Conservation (phyloP, 1,284 basidiomycete genomes). For the Cryptococcus hybrid region DNA sequence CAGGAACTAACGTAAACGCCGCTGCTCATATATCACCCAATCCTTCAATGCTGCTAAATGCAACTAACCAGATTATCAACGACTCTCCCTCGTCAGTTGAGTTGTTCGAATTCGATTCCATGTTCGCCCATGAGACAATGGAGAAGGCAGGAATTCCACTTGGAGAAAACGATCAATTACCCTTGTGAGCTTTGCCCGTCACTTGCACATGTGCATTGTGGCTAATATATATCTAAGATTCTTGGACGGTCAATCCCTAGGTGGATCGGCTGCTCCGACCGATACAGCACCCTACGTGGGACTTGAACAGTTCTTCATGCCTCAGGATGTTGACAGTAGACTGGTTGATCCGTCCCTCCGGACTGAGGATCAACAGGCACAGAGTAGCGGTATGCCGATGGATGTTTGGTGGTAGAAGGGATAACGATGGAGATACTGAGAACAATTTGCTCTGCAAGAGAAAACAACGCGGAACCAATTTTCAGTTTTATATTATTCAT, state of each 20-base stretch:
- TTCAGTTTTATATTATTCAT: too few relatives aligned
- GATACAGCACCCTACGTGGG: slow-evolving; percentile 46
- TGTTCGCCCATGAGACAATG: slow-evolving; percentile 47
- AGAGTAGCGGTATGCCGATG: not conserved
- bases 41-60: slow-evolving; percentile 23
- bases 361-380: not conserved
- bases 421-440: not conserved
- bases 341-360: slow-evolving; percentile 20
- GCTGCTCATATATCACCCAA: slow-evolving; percentile 13
- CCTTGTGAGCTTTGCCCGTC: slow-evolving; percentile 29
- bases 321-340: slow-evolving; percentile 39
- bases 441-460: too few relatives aligned
- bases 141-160: slow-evolving; percentile 45
- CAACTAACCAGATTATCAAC: slow-evolving; percentile 36
- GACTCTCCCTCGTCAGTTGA: slow-evolving; percentile 45
- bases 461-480: too few relatives aligned
- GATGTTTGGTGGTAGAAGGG: slow-evolving; percentile 2
- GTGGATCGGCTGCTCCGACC: slow-evolving; percentile 24
- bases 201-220: too few relatives aligned
- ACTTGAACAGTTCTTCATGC: slow-evolving; percentile 50
- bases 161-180: slow-evolving; percentile 44
- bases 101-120: slow-evolving; percentile 47
- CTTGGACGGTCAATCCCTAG: slow-evolving; percentile 48
- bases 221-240: slow-evolving; percentile 24
- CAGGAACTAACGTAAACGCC: not conserved